phyloP scores from a whole-genome alignment of 1,139 yeast species.

The Spathaspora sp. region DNA sequence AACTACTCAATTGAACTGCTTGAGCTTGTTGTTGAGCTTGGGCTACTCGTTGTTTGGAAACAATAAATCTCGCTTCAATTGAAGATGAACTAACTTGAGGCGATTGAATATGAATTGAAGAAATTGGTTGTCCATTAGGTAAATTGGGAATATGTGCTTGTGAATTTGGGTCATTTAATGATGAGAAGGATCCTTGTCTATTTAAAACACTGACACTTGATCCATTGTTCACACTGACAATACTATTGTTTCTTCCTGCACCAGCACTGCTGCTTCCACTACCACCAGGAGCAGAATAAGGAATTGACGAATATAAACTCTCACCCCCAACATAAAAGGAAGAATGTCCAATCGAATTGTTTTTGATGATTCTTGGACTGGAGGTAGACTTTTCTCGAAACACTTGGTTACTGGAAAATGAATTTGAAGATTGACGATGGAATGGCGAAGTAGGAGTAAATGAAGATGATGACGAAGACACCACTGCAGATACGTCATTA shows the following conservation, averaged over 20 bases:
- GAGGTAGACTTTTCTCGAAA: conserved; percentile 9
- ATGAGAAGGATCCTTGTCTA: conserved; percentile 12
- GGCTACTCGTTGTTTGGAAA: conserved; percentile 70
- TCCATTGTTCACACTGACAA: conserved; percentile 4
- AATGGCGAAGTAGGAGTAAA: conserved; percentile 21
- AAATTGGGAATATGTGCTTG: conserved; percentile 41
- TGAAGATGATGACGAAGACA: conserved; percentile 8
- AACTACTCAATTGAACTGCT: conserved; percentile 30
- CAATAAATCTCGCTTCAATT: conserved; percentile 71
- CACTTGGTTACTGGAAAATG: conserved; percentile 11
- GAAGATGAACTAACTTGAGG: conserved; percentile 57
- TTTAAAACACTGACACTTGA: conserved; percentile 5
- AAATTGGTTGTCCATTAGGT: conserved; percentile 55
- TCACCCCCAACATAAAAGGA: conserved; percentile 40
- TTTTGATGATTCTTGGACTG: conserved; percentile 44
- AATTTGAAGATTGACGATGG: conserved; percentile 12
- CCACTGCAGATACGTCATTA: conserved; percentile 9
- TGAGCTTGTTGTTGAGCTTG: conserved; percentile 45
- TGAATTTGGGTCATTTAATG: conserved; percentile 13
- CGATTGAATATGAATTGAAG: conserved; percentile 64
- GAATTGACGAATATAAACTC: conserved; percentile 62
- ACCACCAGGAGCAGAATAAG: conserved; percentile 73
- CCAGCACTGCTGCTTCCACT: conserved; percentile 21
- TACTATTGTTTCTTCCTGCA: conserved; percentile 9
- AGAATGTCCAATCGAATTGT: conserved; percentile 46